Evolutionary conservation across 1,284 basidiomycete species (phyloP), one percentile per base, ranked within the genome.

Genomic region (Vanrija pseudolonga): DNA sequence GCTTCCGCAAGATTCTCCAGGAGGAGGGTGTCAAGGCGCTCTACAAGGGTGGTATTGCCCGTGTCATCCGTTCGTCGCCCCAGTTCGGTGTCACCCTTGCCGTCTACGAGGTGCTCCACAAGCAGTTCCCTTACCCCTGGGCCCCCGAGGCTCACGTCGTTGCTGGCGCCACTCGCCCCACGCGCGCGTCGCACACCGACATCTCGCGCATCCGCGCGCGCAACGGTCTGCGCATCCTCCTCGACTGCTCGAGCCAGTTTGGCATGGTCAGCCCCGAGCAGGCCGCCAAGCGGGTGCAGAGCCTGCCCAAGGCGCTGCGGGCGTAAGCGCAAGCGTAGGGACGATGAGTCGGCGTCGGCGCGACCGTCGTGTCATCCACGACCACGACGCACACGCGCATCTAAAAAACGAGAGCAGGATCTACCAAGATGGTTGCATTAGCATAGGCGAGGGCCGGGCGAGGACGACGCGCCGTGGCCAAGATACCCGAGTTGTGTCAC

Each of bases 1-100:
- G 91, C 23, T 91, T 96, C 68, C 79, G 82, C 48, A 96, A 89
- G 75, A 98, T 98, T 61, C 86, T 88, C 86, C 71, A 71, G 82
- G 70, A 73, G 54, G 75, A 76, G 51, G 73, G 74, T 20, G 57
- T 67, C 14, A 70, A 65, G 50, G 95, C 96, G 9, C 80, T 98
- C 61, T 98, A 90, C 84, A 98, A 98, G 77, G 96, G 95, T 50
- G 93, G 93, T 48, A 83, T 89, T 24, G 95, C 95, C 42, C 89
- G 64, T 53, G 64, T 66, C 23, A 65, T 68, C 43, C 62, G 66
- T 47, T 67, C 65, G 24, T 69, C 64, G 24, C 64, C 63, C 8
- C 88, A 91, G 72, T 95, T 94, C 71, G 90, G 90, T 50, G 96
- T 94, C 64, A 98, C 95, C 20, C 81, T 98, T 24, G 86, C 96